These are phyloP conservation scores for Brassica cretica DNA, from an alignment of 345 rosid genomes.

Conservation along the genomic window DNA sequence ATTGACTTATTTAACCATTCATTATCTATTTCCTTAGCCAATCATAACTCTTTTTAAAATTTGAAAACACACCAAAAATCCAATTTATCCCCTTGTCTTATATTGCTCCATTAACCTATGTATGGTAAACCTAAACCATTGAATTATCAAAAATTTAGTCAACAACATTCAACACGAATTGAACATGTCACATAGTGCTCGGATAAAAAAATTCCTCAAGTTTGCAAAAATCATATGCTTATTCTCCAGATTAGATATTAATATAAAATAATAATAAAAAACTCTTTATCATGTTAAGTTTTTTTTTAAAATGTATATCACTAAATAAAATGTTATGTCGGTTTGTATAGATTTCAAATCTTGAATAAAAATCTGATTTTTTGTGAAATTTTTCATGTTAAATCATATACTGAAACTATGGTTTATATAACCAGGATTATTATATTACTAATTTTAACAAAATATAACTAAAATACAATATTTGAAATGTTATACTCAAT, in stretches of 20 bases:
- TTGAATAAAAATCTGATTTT: background rate
- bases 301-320: background rate
- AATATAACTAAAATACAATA: too few relatives aligned
- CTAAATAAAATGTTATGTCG: background rate
- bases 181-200: too few relatives aligned
- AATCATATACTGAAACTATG: constrained; percentile 56
- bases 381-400: background rate
- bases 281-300: background rate
- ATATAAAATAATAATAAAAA: too few relatives aligned
- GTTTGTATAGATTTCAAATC: background rate
- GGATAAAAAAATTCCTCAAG: background rate
- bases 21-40: background rate
- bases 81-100: background rate
- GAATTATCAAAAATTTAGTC: background rate
- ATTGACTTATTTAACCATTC: background rate
- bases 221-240: background rate
- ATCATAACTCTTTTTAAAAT: background rate
- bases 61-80: background rate
- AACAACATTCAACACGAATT: background rate
- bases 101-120: too few relatives aligned
- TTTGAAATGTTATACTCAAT: too few relatives aligned
- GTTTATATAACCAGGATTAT: constrained; percentile 58
- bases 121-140: background rate
- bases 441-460: too few relatives aligned
- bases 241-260: background rate